Evolutionary conservation across 208 protist genomes (phyloP).

Genomic region (Eutreptiella sp.): DNA sequence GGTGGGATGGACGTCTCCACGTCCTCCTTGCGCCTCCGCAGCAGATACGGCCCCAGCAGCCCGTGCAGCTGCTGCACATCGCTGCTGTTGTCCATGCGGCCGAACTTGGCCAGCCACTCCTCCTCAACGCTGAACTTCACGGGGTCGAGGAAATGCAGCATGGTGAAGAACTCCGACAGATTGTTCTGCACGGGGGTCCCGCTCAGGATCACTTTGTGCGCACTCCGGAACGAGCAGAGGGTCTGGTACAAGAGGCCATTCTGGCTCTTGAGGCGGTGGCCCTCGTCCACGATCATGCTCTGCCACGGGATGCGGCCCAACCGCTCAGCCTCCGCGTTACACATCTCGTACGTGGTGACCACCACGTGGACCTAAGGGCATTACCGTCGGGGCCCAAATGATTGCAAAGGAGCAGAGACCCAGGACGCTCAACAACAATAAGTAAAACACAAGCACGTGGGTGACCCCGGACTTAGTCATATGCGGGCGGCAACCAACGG

Average conservation of each 20-base stretch:
- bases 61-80: slow-evolving; percentile 53
- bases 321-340: slow-evolving; percentile 62
- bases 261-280: slow-evolving; percentile 85
- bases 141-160: slow-evolving; percentile 90
- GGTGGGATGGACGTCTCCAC: slow-evolving; percentile 94
- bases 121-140: slow-evolving; percentile 42
- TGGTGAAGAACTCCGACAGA: slow-evolving; percentile 85
- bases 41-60: slow-evolving; percentile 76
- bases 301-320: slow-evolving; percentile 81
- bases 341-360: slow-evolving; percentile 89
- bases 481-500: too few species aligned
- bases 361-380: slow-evolving; percentile 87
- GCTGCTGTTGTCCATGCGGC: slow-evolving; percentile 41
- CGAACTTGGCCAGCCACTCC: slow-evolving; percentile 43
- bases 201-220: slow-evolving; percentile 71
- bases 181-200: slow-evolving; percentile 96
- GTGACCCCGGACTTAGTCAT: too few species aligned
- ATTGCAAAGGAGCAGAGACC: too few species aligned
- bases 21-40: slow-evolving; percentile 90
- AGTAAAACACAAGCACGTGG: too few species aligned
- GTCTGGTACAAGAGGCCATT: slow-evolving; percentile 51
- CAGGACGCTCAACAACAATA: too few species aligned
- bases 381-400: too few species aligned
- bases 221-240: slow-evolving; percentile 62
- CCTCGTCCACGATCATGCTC: slow-evolving; percentile 90